Evolutionary conservation across 1,284 basidiomycete genomes (phyloP).

Genomic region (Heterobasidion occidentale): DNA sequence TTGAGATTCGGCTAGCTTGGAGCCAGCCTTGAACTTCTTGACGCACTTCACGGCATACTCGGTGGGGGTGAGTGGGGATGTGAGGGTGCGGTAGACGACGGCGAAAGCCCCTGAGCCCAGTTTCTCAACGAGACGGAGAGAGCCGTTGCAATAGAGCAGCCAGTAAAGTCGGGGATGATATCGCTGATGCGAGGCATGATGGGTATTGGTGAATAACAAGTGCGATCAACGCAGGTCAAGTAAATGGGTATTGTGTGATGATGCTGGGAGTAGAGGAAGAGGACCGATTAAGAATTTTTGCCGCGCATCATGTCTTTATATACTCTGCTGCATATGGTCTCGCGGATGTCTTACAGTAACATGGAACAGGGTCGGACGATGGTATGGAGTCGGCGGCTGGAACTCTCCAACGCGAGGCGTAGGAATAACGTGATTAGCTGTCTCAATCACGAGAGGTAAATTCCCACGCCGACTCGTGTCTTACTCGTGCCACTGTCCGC

Average conservation of each 20-base stretch:
- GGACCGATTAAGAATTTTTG: neutral
- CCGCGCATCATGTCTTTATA: too few relatives aligned
- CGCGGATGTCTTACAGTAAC: too few relatives aligned
- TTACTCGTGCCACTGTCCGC: too few relatives aligned
- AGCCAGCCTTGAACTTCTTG: conserved; percentile 35
- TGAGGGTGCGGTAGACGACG: conserved; percentile 32
- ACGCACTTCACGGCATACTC: conserved; percentile 53
- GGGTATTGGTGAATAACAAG: neutral
- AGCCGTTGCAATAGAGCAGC: conserved; percentile 7
- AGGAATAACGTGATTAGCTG: too few relatives aligned
- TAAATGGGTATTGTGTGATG: neutral
- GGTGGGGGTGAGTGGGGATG: conserved; percentile 13
- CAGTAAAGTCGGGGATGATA: conserved; percentile 2
- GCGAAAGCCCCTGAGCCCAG: conserved; percentile 45
- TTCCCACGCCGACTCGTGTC: too few relatives aligned
- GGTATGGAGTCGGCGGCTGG: too few relatives aligned
- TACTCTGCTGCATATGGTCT: too few relatives aligned
- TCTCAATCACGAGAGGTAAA: too few relatives aligned
- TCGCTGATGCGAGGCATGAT: neutral
- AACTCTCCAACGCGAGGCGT: too few relatives aligned
- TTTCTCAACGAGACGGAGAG: conserved; percentile 3
- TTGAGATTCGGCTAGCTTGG: neutral
- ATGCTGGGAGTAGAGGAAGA: neutral
- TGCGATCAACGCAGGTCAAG: neutral
- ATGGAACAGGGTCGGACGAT: too few relatives aligned